Base-by-base conservation (phyloP, 768 basidiomycete species). In the Leccinum obscurum region DNA sequence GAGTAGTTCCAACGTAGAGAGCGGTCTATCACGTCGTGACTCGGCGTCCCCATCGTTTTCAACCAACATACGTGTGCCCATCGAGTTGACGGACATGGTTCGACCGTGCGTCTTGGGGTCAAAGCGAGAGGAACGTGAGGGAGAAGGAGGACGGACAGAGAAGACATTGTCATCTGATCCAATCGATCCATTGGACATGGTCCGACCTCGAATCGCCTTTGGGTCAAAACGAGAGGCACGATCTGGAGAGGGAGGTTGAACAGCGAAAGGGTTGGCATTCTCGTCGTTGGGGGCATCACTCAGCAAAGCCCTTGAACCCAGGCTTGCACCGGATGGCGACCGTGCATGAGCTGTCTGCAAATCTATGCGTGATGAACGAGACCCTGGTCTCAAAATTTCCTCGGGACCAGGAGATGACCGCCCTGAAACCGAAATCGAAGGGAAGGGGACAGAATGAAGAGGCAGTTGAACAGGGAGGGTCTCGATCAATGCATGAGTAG, bases 31-130 rank as follows among this genome's bases (percentile, higher is more conserved):
- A 77, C 78, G 56, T 66, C 64, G 65, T 2, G 64, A 68, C 52
- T 76, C 72, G 54, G 54, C 53, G 52, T 74, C 73, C 17, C 35
- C 79, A 58, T 84, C 85, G 61, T 84, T 80, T 52, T 87, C 86
- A 44, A 84, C 73, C 57, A 87, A 77, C 67, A 86, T 78, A 51
- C 82, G 82, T 30, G 90, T 86, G 7, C 85, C 88, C 72, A 87
- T 71, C 1, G 90, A 88, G 6, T 80, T 85, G 60, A 83, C 84
- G 4, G 90, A 92, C 59, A 78, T 59, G 8, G 87, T 85, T 35
- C 88, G 83, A 30, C 79, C 77, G 68, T 83, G 85, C n/a, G 75
- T 76, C 70, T 92, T 93, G n/a, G 91, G 90, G 72, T 94, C 92
- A 70, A 93, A 91, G 34, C 86, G 82, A 20, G 90, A 92, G 24